Percentiles rank a stretch among this genome's conserved stretches.
These are phyloP conservation scores for Oryza longistaminata DNA, from an alignment of 176 grass and related monocot genomes.

Conservation along the genomic window DNA sequence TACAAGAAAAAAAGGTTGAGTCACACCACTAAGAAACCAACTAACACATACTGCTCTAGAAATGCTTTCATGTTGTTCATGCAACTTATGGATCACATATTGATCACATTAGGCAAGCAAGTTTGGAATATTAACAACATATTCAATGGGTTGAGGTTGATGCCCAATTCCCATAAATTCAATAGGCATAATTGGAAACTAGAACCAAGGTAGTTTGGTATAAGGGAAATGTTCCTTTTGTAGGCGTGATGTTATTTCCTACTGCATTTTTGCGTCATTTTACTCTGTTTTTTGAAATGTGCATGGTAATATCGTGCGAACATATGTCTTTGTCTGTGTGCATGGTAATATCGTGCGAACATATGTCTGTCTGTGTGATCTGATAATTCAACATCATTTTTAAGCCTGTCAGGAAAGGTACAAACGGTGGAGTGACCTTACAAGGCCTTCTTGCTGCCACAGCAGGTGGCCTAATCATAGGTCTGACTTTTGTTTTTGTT, in stretches of 20 bases:
- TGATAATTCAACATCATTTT: slow-evolving; percentile 36
- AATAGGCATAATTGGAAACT: not conserved
- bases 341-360: not conserved
- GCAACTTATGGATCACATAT: not conserved
- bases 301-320: not conserved
- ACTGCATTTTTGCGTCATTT: not conserved
- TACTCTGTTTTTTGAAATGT: slow-evolving; percentile 8
- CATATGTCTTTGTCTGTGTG: slow-evolving; percentile 21
- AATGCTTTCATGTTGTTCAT: slow-evolving; percentile 4
- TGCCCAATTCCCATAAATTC: not conserved
- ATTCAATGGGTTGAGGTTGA: not conserved
- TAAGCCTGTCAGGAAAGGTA: slow-evolving; percentile 84
- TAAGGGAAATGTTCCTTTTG: not conserved
- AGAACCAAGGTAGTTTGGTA: not conserved
- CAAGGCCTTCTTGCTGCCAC: slow-evolving; percentile 74
- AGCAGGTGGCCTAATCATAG: slow-evolving; percentile 74
- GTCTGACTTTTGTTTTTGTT: slow-evolving; percentile 55
- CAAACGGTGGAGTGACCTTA: slow-evolving; percentile 86
- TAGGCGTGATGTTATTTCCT: not conserved
- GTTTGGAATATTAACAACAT: slow-evolving; percentile 1
- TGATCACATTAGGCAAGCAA: not conserved
- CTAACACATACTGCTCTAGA: not conserved
- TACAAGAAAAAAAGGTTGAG: not conserved
- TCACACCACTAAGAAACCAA: not conserved
- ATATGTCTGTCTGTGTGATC: slow-evolving; percentile 16